These are phyloP conservation scores for Penicillium coprophilum DNA, from an alignment of 495 filamentous ascomycete genomes.

Conservation along the genomic window DNA sequence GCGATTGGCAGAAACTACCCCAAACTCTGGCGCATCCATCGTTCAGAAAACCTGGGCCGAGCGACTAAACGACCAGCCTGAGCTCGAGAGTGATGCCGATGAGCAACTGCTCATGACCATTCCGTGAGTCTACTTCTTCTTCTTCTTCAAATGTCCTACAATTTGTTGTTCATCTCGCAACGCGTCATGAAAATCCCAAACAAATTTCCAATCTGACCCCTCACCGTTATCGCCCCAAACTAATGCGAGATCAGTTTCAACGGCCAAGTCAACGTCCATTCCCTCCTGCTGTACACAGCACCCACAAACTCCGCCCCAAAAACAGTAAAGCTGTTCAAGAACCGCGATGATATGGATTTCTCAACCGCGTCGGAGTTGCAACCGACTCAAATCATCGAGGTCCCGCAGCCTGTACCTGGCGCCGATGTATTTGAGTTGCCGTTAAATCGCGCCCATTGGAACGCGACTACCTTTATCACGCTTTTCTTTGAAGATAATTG, in stretches of 20 bases:
- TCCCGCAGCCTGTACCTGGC: conserved; percentile 63
- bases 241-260: conserved; percentile 69
- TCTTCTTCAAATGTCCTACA: neutral
- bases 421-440: conserved; percentile 80
- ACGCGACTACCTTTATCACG: conserved; percentile 68
- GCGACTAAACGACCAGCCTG: conserved; percentile 64
- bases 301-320: conserved; percentile 68
- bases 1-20: conserved; percentile 47
- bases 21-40: conserved; percentile 68
- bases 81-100: conserved; percentile 81
- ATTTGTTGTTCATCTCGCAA: neutral
- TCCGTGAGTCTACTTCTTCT: conserved; percentile 66
- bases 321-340: conserved; percentile 80
- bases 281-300: conserved; percentile 78
- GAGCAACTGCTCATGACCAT: conserved; percentile 91
- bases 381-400: conserved; percentile 74
- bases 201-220: conserved; percentile 26
- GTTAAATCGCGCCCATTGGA: conserved; percentile 85
- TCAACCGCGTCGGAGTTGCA: conserved; percentile 61
- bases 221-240: conserved; percentile 21
- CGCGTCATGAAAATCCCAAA: conserved; percentile 2
- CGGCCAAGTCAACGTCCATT: conserved; percentile 87
- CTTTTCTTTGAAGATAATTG: conserved; percentile 76
- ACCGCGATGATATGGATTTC: conserved; percentile 87
- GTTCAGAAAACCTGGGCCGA: conserved; percentile 91